Base-by-base conservation (phyloP, 78 protist species). In the Speleostelium caveatum region DNA sequence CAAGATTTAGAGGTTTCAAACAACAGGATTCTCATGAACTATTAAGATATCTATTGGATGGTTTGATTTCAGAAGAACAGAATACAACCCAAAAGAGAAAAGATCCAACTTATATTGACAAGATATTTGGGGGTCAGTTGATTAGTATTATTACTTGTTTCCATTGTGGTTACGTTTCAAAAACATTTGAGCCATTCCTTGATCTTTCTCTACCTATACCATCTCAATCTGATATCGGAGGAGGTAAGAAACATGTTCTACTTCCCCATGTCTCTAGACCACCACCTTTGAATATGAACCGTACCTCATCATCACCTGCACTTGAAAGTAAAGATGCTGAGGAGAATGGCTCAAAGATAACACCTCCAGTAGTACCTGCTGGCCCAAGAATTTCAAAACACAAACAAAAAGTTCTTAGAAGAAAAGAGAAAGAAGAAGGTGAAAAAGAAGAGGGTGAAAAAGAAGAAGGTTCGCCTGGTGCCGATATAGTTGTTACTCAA, bases 11-110 rank as follows among this genome's bases (percentile, higher is more conserved):
- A 49, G 94, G 94, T 51, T 65, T 62, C 32, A 72, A 71, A 62
- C 94, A 89, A 55, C 94, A 89, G 28, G 94, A 89, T 65, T 71
- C 94, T 59, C 94, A 89, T 41, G 94, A 89, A 61, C 28, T 89
- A 65, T 14, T 89, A 26, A 56, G 87, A 28, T 61, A 66, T 55
- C 33, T 89, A 38, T 72, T 89, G 26, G 94, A 74, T 66, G 87
- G 86, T n/a, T 65, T 89, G 39, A 62, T 72, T 14, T 65, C 87
- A 10, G 94, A 89, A 32, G 94, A 89, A 73, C 93, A 86, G 30
- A 61, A 35, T 8, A 35, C 26, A 3, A 41, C 78, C 0, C 51
- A 71, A 26, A 68, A 49, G n/a, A 86, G 76, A 56, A 42, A 58
- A 28, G 93, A 72, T 22, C 86, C 86, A 73, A 76, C 86, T 12